Base-by-base conservation (phyloP, 352 stramenopile genomes). In the Phytophthora macrochlamydospora region DNA sequence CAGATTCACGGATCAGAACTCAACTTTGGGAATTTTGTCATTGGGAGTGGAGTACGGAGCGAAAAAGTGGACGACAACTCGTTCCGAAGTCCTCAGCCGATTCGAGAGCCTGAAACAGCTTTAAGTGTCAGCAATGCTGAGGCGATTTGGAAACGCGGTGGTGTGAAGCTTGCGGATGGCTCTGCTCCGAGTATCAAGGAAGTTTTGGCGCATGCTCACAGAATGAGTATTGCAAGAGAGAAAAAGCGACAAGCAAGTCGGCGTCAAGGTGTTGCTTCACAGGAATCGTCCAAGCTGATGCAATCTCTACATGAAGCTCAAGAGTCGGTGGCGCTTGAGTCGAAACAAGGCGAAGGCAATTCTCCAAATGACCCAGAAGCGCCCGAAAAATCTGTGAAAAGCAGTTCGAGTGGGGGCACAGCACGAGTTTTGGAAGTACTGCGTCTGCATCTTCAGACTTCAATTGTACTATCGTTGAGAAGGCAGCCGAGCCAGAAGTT, bases 81-180 rank as follows among this genome's bases (percentile, higher is more conserved):
- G 12, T 3, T 0, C 12, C 18, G 7, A 8, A 37, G 2, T 52
- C 43, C 18, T 12, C 8, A 35, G 33, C 18, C 8, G 18, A 32
- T 4, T 45, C 11, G 45, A 42, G 13, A 38, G 53, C 48, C n/a
- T 5, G 14, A 18, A n/a, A n/a, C 29, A 11, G 4, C 38, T 33
- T 14, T 28, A 31, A 30, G 3, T 9, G 31, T 14, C 0, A 14
- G 28, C 28, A 65, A 24, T 9, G 51, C 48, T 8, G 83, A 91
- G 24, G 68, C 67, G 0, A 82, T 92, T 49, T 92, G 83, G 83
- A 87, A 79, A 38, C 77, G 79, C 18, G 81, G 75, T 2, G 67
- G 57, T 2, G 48, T 62, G 1, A 67, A 50, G 30, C 33, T 40
- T 4, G 32, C 42, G 2, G 67, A 67, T n/a, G 24, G 28, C 4